These are phyloP conservation scores for Plenodomus biglobosus DNA, from an alignment of 2,329 filamentous ascomycete species.

Conservation along the genomic window DNA sequence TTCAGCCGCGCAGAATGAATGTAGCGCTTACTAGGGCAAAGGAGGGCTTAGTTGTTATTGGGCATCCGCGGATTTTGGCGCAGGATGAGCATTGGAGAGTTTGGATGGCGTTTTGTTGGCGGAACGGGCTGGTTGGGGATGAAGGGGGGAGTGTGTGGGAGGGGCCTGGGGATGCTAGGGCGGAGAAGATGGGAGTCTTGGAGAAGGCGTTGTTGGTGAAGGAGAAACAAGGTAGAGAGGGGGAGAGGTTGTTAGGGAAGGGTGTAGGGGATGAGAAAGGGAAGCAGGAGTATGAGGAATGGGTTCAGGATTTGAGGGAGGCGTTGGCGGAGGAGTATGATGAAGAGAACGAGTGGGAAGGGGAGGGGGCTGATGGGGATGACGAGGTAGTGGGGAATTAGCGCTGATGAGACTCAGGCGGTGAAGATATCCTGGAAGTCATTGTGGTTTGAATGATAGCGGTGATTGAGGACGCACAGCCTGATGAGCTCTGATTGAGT, in stretches of 20 bases:
- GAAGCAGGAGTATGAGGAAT: conserved; percentile 26
- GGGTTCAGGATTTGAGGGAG: conserved; percentile 23
- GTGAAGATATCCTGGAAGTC: too few relatives aligned
- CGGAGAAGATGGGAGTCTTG: conserved; percentile 25
- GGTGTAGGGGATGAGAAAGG: conserved; percentile 17
- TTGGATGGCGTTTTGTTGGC: conserved; percentile 44
- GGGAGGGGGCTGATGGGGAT: conserved; percentile 3
- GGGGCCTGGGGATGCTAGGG: neutral
- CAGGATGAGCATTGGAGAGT: conserved; percentile 43
- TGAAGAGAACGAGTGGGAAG: conserved; percentile 17
- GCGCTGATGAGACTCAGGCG: neutral
- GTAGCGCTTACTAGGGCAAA: conserved; percentile 51
- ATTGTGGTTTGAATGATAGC: too few relatives aligned
- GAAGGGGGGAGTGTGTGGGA: conserved; percentile 8
- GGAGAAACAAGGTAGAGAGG: conserved; percentile 9
- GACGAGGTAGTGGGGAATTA: neutral
- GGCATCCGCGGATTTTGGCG: conserved; percentile 43
- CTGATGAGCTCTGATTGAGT: too few relatives aligned
- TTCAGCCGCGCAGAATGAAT: conserved; percentile 47
- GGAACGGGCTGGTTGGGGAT: conserved; percentile 40
- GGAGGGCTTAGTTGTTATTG: conserved; percentile 48
- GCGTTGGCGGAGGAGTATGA: conserved; percentile 19
- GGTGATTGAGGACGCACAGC: too few relatives aligned
- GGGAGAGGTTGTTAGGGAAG: conserved; percentile 1
- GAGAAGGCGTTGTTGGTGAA: conserved; percentile 30